phyloP scores from a whole-genome alignment of 306 rosid species.

The Coriaria nepalensis region DNA sequence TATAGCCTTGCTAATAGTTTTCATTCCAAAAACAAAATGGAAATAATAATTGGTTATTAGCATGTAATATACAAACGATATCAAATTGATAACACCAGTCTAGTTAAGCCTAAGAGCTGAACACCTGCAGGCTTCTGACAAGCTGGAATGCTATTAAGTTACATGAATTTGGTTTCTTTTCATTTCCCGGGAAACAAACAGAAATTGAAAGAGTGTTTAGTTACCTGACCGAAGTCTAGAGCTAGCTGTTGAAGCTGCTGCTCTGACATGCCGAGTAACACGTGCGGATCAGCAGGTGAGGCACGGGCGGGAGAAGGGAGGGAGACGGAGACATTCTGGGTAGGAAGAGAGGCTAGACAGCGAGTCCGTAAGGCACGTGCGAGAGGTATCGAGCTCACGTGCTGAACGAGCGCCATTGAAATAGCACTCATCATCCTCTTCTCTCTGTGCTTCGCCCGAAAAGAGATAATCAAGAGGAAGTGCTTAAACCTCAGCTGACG shows the following conservation, averaged over 20 bases:
- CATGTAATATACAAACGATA: constrained; percentile 1
- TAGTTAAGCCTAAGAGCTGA: too few relatives aligned
- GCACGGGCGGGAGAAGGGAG: constrained; percentile 18
- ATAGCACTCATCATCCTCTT: constrained; percentile 23
- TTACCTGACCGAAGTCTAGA: constrained; percentile 60
- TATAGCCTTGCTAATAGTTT: constrained; percentile 44
- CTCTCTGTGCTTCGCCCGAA: background rate
- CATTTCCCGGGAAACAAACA: background rate
- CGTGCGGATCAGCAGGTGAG: constrained; percentile 25
- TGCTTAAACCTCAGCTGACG: constrained; percentile 1
- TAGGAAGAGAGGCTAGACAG: constrained; percentile 12
- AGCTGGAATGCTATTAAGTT: background rate
- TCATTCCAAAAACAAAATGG: constrained; percentile 1
- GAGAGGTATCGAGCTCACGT: constrained; percentile 42
- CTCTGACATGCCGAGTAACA: constrained; percentile 80
- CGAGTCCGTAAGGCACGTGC: constrained; percentile 43
- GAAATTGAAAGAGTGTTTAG: background rate
- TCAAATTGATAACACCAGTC: background rate
- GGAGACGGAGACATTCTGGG: constrained; percentile 20
- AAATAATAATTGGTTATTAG: too few relatives aligned
- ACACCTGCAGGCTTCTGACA: too few relatives aligned
- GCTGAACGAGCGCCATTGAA: constrained; percentile 56
- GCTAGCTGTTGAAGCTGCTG: constrained; percentile 69
- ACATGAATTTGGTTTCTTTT: background rate
- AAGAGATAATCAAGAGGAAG: too few relatives aligned